phyloP scores from a whole-genome alignment of 345 rosid species.

The Cardamine occulta region DNA sequence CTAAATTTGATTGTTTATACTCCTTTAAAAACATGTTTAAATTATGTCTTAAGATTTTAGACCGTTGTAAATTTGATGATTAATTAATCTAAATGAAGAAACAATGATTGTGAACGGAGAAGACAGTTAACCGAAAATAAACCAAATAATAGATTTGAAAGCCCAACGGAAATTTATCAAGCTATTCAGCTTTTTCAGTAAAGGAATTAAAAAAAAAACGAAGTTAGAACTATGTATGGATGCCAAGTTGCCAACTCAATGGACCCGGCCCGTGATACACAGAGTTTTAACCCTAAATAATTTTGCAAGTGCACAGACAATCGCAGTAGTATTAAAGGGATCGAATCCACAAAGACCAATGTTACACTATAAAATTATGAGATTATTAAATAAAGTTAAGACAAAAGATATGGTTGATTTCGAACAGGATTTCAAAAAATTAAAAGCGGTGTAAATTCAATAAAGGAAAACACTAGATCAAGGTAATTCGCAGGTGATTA shows the following conservation, averaged over 20 bases:
- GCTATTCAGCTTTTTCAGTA: not conserved
- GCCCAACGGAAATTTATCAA: not conserved
- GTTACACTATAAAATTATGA: too few species aligned
- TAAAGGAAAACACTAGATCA: too few species aligned
- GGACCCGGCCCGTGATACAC: constrained; percentile 12
- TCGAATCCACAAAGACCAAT: too few species aligned
- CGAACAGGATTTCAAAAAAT: too few species aligned
- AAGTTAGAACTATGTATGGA: not conserved
- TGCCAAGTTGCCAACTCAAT: constrained; percentile 19
- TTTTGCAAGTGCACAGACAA: too few species aligned
- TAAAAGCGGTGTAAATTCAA: too few species aligned
- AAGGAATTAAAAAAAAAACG: not conserved
- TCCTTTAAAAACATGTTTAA: constrained; percentile 6
- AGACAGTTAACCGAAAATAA: not conserved
- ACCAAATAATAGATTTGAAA: not conserved
- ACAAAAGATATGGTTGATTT: too few species aligned
- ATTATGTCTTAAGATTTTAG: not conserved
- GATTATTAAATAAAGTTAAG: too few species aligned
- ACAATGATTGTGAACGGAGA: not conserved
- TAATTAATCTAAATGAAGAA: not conserved
- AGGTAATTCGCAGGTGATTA: too few species aligned
- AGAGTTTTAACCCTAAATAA: too few species aligned
- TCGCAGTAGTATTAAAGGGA: too few species aligned
- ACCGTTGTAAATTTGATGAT: not conserved
- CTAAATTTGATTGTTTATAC: constrained; percentile 8